These are phyloP conservation scores for Eutypella sp. DNA, from an alignment of 2,329 filamentous ascomycete genomes.

Conservation along the genomic window DNA sequence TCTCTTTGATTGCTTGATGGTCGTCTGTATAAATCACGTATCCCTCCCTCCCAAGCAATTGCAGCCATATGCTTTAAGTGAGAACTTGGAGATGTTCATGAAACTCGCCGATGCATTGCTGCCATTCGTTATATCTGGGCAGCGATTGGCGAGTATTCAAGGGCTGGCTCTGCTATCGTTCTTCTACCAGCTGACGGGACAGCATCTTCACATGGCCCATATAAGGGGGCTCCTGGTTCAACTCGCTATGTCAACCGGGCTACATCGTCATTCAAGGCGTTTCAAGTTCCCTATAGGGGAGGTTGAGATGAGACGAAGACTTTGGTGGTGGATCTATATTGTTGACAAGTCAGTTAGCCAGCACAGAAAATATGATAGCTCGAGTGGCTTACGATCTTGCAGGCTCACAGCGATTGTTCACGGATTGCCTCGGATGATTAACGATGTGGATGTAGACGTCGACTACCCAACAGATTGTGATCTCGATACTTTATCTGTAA, in stretches of 20 bases:
- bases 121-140: neutral
- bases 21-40: neutral
- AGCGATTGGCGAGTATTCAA: neutral
- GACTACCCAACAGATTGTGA: slow-evolving; percentile 2
- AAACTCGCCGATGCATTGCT: neutral
- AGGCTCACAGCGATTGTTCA: neutral
- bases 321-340: slow-evolving; percentile 3
- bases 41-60: neutral
- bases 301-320: slow-evolving; percentile 1
- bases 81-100: neutral
- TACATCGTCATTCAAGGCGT: slow-evolving; percentile 1
- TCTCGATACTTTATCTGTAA: neutral
- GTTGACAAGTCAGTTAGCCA: neutral
- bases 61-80: neutral
- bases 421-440: slow-evolving; percentile 1
- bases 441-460: slow-evolving; percentile 1
- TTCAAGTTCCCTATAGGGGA: slow-evolving; percentile 1
- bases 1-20: neutral
- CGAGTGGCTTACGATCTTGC: neutral
- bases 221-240: neutral
- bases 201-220: neutral
- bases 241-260: neutral
- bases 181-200: slow-evolving; percentile 1
- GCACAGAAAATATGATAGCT: neutral
- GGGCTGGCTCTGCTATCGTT: neutral